Evolutionary conservation across 2,329 filamentous ascomycete genomes (phyloP), one percentile per base, ranked within the genome.

Genomic region (Arthrobotrys entomopaga): DNA sequence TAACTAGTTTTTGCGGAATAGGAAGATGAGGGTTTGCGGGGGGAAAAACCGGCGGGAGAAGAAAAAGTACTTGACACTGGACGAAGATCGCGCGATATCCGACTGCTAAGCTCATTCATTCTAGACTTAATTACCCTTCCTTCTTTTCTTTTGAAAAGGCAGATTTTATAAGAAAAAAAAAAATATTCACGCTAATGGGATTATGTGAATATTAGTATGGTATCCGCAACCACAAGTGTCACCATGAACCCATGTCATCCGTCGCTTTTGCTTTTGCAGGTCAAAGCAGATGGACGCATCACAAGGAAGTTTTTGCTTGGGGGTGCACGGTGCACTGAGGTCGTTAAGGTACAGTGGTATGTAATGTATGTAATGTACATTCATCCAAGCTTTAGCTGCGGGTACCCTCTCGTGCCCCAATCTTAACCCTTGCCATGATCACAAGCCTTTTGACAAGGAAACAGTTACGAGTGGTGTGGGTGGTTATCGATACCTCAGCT

Each of bases 11-110:
- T 10, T 50, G 6, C 10, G 42, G 24, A 50, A 40, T 29, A 15
- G 26, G 48, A 50, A 61, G 56, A 49, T 61, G 65, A 56, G 57
- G 22, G 48, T 57, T 13, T 20, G n/a, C 19, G 29, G 16, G 16
- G 6, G 19, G 46, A 40, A 24, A n/a, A 34, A 34, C 29, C 29
- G 10, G 26, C 11, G 40, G 54, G 46, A 56, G 34, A 52, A 42
- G n/a, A 59, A 11, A 38, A 49, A n/a, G n/a, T n/a, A n/a, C n/a
- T n/a, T n/a, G n/a, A n/a, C n/a, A n/a, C n/a, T n/a, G n/a, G n/a
- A n/a, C n/a, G 49, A 40, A 52, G 29, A 42, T 64, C 52, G 65
- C 65, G 40, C 65, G 50, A 64, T 70, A 63, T 70, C 65, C 65
- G 65, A 70, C 54, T 42, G 52, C 52, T 61, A 52, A 42, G 50